Evolutionary conservation across 352 stramenopile species (phyloP).

Genomic region (Pythium vanterpoolii): DNA sequence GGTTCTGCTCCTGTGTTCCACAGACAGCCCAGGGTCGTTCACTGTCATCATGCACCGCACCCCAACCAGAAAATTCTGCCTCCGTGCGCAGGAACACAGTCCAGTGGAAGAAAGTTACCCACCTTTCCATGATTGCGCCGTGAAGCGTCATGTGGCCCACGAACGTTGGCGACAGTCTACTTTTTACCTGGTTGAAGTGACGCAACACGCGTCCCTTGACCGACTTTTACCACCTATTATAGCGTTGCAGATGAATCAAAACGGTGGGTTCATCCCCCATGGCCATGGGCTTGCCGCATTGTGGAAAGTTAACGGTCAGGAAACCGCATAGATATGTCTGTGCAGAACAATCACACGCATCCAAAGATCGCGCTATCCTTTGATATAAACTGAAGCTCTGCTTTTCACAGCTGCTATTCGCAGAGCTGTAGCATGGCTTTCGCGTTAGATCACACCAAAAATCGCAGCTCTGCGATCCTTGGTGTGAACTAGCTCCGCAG

Average conservation of each 20-base stretch:
- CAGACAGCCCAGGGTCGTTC: not conserved
- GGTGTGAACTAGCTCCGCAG: not conserved
- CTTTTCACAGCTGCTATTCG: too few species aligned
- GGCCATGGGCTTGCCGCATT: too few species aligned
- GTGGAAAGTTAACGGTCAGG: constrained; percentile 6
- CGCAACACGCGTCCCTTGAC: constrained; percentile 10
- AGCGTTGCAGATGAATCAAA: too few species aligned
- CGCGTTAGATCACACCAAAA: too few species aligned
- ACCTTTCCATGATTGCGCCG: not conserved
- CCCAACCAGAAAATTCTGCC: not conserved
- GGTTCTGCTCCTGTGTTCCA: not conserved
- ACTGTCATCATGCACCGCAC: not conserved
- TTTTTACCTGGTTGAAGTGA: constrained; percentile 10
- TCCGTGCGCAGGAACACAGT: not conserved
- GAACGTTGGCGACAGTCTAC: not conserved
- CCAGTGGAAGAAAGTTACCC: not conserved
- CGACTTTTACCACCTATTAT: too few species aligned
- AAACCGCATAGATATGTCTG: too few species aligned
- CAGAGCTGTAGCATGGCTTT: too few species aligned
- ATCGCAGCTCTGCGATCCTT: constrained; percentile 10
- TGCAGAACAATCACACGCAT: not conserved
- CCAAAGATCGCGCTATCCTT: too few species aligned
- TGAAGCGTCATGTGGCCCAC: not conserved
- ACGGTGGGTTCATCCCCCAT: too few species aligned
- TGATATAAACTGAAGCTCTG: too few species aligned